Conservation (phyloP, 2,329 filamentous ascomycete genomes). For the Diaporthe velutina region DNA sequence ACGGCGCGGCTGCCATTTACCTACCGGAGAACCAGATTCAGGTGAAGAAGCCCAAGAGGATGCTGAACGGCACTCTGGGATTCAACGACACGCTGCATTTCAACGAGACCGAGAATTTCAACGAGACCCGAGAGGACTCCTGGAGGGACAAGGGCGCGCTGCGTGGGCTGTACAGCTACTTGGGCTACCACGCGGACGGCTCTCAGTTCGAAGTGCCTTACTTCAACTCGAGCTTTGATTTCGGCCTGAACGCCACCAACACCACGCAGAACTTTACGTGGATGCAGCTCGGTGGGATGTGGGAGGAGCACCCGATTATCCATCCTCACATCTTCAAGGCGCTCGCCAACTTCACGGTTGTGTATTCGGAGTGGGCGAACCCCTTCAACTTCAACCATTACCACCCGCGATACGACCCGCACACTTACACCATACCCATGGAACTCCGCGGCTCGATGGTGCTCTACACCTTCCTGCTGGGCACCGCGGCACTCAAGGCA, state of each 20-base stretch:
- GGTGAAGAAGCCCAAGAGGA: constrained; percentile 33
- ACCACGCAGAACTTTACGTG: constrained; percentile 47
- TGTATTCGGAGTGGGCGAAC: constrained; percentile 56
- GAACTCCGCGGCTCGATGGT: constrained; percentile 57
- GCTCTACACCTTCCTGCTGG: constrained; percentile 55
- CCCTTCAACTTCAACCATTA: constrained; percentile 56
- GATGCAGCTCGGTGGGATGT: constrained; percentile 55
- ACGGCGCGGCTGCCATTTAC: constrained; percentile 49
- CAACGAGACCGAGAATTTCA: not conserved
- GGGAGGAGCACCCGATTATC: constrained; percentile 57
- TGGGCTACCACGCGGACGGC: constrained; percentile 34
- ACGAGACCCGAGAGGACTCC: constrained; percentile 20
- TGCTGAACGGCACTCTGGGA: constrained; percentile 22
- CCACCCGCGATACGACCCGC: constrained; percentile 56
- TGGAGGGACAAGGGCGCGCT: constrained; percentile 30
- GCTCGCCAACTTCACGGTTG: constrained; percentile 53
- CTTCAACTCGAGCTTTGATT: constrained; percentile 46
- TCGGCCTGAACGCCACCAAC: constrained; percentile 50
- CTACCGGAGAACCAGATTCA: constrained; percentile 41
- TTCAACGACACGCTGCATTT: constrained; percentile 17
- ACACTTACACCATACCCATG: constrained; percentile 58
- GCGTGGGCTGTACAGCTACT: constrained; percentile 35
- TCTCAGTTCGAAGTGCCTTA: constrained; percentile 15
- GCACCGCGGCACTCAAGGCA: constrained; percentile 52
- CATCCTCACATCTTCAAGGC: constrained; percentile 54